Base-by-base conservation (phyloP, 352 stramenopile genomes). In the Globisporangium recalcitrans region DNA sequence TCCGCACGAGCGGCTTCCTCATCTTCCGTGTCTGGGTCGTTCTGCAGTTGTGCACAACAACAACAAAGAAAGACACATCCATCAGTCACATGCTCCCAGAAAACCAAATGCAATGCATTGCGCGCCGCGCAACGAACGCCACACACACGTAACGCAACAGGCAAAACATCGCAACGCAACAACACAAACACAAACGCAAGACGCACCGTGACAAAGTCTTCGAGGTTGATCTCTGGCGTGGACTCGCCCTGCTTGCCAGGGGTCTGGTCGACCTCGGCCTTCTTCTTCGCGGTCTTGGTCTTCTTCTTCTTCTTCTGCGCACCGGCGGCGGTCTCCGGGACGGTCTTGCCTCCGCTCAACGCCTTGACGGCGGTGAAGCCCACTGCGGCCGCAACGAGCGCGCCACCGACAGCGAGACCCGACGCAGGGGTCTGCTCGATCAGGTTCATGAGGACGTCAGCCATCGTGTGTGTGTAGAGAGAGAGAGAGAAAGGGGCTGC, bases 1-100 rank as follows among this genome's bases (percentile, higher is more conserved):
- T 93, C 84, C 2, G 78, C 73, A 52, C 84, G 84, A 46, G 82
- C 80, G 4, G 72, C 82, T 46, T 91, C 84, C 58, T 93, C 84
- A 54, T 93, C 84, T 58, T 93, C 84, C 48, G 82, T 88, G 68
- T 93, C 84, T 47, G 84, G 82, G 64, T 85, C 82, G 64, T 93
- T 82, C 71, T 65, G 59, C 24, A 52, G 14, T 9, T 14, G 69
- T 21, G 51, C 5, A 26, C 1, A 22, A 54, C 24, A 61, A 31
- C 40, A 73, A 57, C 54, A 64, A 62, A 10, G 63, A 62, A 63
- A 72, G 8, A 54, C 22, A 24, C 5, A 10, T 29, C 14, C 26
- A 16, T 53, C 14, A 53, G 47, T 13, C 22, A 4, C 13, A 22
- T 4, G 14, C 34, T 29, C 22, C 51, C 14, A 19, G 9, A 16